Evolutionary conservation across 177 flowering plant species (phyloP).

Genomic region (Telopea speciosissima): DNA sequence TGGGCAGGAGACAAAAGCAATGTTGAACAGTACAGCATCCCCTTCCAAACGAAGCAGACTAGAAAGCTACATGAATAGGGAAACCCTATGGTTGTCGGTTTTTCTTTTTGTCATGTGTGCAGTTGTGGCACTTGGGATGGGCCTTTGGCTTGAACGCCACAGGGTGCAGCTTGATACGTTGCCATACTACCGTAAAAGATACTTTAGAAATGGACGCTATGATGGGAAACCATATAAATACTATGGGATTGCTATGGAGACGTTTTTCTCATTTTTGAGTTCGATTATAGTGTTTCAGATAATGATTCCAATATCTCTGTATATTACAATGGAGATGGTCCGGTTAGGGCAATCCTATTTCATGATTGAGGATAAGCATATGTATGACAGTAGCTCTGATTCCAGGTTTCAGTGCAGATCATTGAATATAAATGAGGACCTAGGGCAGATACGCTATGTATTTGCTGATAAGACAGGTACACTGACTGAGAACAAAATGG

Average conservation of each 20-base stretch:
- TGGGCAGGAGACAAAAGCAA: slow-evolving; percentile 95
- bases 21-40: slow-evolving; percentile 84
- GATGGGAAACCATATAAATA: slow-evolving; percentile 45
- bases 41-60: slow-evolving; percentile 85
- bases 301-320: slow-evolving; percentile 91
- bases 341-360: slow-evolving; percentile 91
- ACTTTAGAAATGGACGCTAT: slow-evolving; percentile 31
- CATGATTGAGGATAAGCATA: slow-evolving; percentile 78
- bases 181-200: slow-evolving; percentile 70
- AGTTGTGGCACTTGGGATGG: slow-evolving; percentile 80
- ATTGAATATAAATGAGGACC: slow-evolving; percentile 88
- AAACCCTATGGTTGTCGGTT: slow-evolving; percentile 79
- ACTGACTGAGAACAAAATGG: slow-evolving; percentile 93
- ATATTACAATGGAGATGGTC: slow-evolving; percentile 94
- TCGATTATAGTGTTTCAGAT: slow-evolving; percentile 91
- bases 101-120: slow-evolving; percentile 76
- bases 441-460: slow-evolving; percentile 84
- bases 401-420: slow-evolving; percentile 95
- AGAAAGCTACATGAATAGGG: slow-evolving; percentile 84
- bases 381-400: slow-evolving; percentile 53
- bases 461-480: slow-evolving; percentile 95
- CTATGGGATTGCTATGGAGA: slow-evolving; percentile 80
- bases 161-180: slow-evolving; percentile 59
- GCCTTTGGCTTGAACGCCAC: slow-evolving; percentile 66
- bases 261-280: slow-evolving; percentile 81